phyloP scores from a whole-genome alignment of 306 rosid species.

The Quercus suber region DNA sequence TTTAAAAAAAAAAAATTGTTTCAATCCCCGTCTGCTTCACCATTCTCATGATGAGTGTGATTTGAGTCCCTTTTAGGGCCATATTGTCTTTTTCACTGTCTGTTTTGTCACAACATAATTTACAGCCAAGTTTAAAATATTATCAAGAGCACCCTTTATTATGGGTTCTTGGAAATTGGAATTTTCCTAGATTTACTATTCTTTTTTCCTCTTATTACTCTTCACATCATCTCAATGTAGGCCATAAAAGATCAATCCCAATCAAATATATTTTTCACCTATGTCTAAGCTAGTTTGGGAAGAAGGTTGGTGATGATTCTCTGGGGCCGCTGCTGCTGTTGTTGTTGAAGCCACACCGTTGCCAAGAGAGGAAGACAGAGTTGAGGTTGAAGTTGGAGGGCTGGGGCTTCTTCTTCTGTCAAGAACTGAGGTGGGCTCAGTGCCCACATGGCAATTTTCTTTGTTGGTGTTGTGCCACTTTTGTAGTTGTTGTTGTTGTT shows the following conservation, averaged over 20 bases:
- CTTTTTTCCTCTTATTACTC: no score
- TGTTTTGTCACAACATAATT: not conserved
- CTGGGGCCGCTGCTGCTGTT: conserved; percentile 27
- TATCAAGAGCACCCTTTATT: no score
- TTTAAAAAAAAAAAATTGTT: no score
- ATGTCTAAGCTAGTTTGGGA: conserved; percentile 28
- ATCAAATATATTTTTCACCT: conserved; percentile 31
- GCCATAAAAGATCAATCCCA: no score
- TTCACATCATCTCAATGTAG: no score
- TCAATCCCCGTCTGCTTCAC: not conserved
- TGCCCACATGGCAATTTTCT: conserved; percentile 85
- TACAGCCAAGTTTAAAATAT: not conserved
- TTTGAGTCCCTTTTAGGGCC: not conserved
- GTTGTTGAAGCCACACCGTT: conserved; percentile 28
- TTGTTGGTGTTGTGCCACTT: conserved; percentile 52
- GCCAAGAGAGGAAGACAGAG: conserved; percentile 89
- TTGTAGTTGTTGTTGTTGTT: not conserved
- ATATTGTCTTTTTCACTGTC: not conserved
- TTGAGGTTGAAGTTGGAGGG: conserved; percentile 80
- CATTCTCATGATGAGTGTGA: not conserved
- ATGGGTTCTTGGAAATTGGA: no score
- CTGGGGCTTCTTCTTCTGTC: conserved; percentile 68
- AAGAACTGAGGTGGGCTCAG: conserved; percentile 85
- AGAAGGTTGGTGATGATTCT: conserved; percentile 21
- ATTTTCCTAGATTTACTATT: no score